These are phyloP conservation scores for Cordyceps cicadae DNA, from an alignment of 2,329 filamentous ascomycete genomes.

Conservation along the genomic window DNA sequence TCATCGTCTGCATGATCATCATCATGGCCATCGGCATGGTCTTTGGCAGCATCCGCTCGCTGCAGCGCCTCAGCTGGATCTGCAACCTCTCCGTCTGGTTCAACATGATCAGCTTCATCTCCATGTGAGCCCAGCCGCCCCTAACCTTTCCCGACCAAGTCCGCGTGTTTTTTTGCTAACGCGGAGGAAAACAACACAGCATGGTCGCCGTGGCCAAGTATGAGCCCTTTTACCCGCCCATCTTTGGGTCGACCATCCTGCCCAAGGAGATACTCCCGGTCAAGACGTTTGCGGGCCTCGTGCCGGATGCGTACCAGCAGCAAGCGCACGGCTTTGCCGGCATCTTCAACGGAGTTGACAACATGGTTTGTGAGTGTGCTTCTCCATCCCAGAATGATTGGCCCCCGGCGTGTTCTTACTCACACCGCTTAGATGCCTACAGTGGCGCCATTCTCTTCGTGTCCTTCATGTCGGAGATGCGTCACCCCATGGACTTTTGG, in stretches of 20 bases:
- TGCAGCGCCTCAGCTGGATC: constrained; percentile 45
- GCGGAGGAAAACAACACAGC: background rate
- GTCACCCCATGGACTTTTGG: constrained; percentile 34
- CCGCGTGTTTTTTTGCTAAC: background rate
- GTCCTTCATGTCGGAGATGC: constrained; percentile 46
- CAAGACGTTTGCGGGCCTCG: constrained; percentile 8
- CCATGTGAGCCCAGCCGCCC: constrained; percentile 17
- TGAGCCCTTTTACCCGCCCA: background rate
- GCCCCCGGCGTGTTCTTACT: background rate
- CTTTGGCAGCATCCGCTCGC: constrained; percentile 45
- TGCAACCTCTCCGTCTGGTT: constrained; percentile 50
- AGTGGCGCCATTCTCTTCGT: constrained; percentile 49
- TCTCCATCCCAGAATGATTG: constrained; percentile 22
- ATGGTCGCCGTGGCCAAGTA: constrained; percentile 12
- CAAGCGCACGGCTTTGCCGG: constrained; percentile 11
- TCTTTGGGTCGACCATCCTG: constrained; percentile 8
- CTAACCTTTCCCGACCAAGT: too few species aligned
- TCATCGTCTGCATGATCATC: constrained; percentile 41
- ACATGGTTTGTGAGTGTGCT: constrained; percentile 10
- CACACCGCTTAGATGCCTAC: constrained; percentile 32
- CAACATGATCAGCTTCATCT: constrained; percentile 40
- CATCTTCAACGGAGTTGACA: constrained; percentile 12
- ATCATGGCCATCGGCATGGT: constrained; percentile 43
- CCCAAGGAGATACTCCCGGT: constrained; percentile 2
- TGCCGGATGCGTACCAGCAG: constrained; percentile 11